These are phyloP conservation scores for Acacia concinna DNA, from an alignment of 331 rosid species.

Conservation along the genomic window DNA sequence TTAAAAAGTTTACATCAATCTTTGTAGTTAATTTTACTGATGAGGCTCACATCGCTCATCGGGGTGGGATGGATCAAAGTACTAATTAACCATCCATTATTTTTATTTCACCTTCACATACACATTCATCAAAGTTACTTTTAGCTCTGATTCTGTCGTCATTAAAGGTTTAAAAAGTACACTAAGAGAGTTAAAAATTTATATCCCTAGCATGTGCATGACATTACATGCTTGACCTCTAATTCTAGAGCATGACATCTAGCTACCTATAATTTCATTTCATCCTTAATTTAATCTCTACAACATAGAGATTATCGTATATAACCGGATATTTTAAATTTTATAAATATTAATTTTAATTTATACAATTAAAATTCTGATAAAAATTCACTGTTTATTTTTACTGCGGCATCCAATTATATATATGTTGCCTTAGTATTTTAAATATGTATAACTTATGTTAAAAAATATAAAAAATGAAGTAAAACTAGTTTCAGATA, in stretches of 20 bases:
- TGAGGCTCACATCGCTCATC: not conserved
- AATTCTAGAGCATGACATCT: not conserved
- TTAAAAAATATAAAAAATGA: not conserved
- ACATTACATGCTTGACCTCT: not conserved
- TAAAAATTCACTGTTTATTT: not conserved
- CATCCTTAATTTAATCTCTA: not conserved
- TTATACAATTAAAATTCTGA: not conserved
- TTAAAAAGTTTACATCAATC: not conserved
- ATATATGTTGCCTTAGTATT: not conserved
- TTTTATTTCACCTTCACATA: not conserved
- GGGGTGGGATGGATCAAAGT: not conserved
- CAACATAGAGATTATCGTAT: too few relatives aligned
- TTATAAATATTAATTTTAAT: not conserved
- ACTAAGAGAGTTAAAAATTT: not conserved
- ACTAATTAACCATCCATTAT: not conserved
- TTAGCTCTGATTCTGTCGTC: not conserved
- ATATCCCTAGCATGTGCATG: too few relatives aligned
- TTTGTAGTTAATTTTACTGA: not conserved
- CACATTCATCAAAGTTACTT: not conserved
- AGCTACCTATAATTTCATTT: not conserved
- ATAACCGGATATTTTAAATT: not conserved
- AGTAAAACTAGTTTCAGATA: not conserved
- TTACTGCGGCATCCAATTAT: not conserved
- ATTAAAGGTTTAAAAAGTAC: not conserved
- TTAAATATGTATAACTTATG: not conserved